Evolutionary conservation across 1,284 basidiomycete genomes (phyloP), one percentile per base, ranked within the genome.

Genomic region (Ganoderma lingzhi): DNA sequence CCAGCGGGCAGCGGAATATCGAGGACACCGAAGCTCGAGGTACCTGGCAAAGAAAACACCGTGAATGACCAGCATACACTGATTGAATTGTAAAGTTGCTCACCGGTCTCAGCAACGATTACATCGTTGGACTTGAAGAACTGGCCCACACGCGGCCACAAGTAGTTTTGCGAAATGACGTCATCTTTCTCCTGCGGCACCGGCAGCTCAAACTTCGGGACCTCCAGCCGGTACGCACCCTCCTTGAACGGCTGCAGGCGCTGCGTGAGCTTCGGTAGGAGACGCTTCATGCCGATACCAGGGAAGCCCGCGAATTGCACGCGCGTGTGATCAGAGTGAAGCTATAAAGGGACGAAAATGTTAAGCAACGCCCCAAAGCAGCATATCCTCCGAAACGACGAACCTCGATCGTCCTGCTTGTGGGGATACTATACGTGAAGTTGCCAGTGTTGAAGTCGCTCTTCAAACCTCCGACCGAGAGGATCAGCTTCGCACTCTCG

Each of bases 371-470:
- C 62, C 42, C 9, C 41, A 37, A 37, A 48, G 15, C 15, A 19
- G 28, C 2, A 32, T 23, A 44, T 39, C 23, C 0, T 39, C 23
- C 1, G 45, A n/a, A n/a, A 48, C 30, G 32, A 58, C 74, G 32
- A 71, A 92, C 91, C 82, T 94, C 92, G 68, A 94, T 84, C 10
- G 87, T 88, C 44, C 86, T 85, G 41, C 79, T 82, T 14, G 80
- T 85, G 66, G 91, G 91, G 78, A 92, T 89, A 64, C 86, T 87
- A 75, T 93, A 93, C 0, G 92, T 92, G 79, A 93, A 95, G 80
- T 92, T 91, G 59, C 93, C 95, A 19, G 93, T 93, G 79, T 99
- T 98, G 86, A 97, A 98, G 80, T 99, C 97, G 69, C 88, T 91
- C 82, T 91, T 91, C 62, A 98, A 82, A 0, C 85, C 83, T 28